Base-by-base conservation (phyloP, 2,329 filamentous ascomycete genomes). In the Penicillium nordicum region DNA sequence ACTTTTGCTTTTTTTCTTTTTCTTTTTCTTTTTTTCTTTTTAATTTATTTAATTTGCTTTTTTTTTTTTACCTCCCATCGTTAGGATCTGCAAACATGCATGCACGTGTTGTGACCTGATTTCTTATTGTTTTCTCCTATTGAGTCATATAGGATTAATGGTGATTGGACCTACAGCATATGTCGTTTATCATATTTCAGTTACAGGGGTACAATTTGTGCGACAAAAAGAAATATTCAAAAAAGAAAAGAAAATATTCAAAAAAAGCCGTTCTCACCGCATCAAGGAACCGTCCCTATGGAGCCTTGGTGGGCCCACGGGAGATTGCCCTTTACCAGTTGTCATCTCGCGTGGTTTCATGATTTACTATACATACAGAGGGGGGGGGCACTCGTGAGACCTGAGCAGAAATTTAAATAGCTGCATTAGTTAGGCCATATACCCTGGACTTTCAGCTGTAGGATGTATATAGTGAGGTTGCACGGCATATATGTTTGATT, bases 341-440 rank as follows among this genome's bases (percentile, higher is more conserved):
- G 62, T 60, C 59, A 64, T 60, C 54, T 64, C 61, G 60, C 58
- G 57, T 64, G 62, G 61, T 66, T 64, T 65, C 60, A 63, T 62
- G 60, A 57, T 60, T 58, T 32, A 56, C 48, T 34, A 9, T 52
- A 40, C 42, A 63, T 59, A 57, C 47, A 50, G 49, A 51, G 10
- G 41, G 45, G 41, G 45, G 50, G 34, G 16, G 42, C 3, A 12
- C 14, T 48, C 52, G 57, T 64, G 58, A 59, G 53, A 59, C 59
- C 36, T 34, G 25, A 32, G 30, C n/a, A 58, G 41, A 29, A 32
- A 30, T 23, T 38, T 30, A 23, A 23, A 40, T 8, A 29, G 29
- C 30, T 46, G 25, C 42, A 25, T 21, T 25, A 29, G 12, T 36
- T 21, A 25, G 14, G 3, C 49, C 29, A 40, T 29, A 18, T 42